These are phyloP conservation scores for Kodamaea arcana DNA, from an alignment of 1,139 yeast genomes.

Conservation along the genomic window DNA sequence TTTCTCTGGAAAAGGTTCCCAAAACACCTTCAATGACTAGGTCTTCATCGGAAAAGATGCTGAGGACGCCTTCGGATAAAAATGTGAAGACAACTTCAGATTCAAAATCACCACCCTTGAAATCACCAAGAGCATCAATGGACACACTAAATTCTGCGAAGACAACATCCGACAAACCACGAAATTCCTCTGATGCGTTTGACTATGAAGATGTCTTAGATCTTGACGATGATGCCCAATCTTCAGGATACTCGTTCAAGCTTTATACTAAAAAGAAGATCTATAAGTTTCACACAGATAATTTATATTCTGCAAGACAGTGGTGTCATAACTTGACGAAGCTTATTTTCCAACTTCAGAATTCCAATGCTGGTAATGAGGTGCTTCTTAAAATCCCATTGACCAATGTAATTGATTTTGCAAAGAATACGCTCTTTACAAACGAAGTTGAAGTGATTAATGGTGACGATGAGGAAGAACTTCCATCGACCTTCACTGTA, in stretches of 20 bases:
- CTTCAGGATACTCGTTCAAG: conserved; percentile 48
- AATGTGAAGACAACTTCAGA: conserved; percentile 1
- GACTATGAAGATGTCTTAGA: conserved; percentile 24
- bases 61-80: not conserved
- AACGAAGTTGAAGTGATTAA: conserved; percentile 10
- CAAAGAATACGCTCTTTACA: conserved; percentile 26
- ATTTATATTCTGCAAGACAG: conserved; percentile 63
- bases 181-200: not conserved
- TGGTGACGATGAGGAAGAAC: conserved; percentile 10
- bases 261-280: conserved; percentile 55
- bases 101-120: conserved; percentile 1
- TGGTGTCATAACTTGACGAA: conserved; percentile 80
- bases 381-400: conserved; percentile 78
- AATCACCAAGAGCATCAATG: not conserved
- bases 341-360: conserved; percentile 60
- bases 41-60: conserved; percentile 1
- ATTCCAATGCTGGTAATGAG: conserved; percentile 65
- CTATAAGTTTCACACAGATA: conserved; percentile 70
- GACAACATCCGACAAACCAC: conserved; percentile 19
- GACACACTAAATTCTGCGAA: too few relatives aligned
- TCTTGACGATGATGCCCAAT: conserved; percentile 18
- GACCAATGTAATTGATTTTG: conserved; percentile 60
- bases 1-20: conserved; percentile 1
- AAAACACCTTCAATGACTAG: too few relatives aligned
- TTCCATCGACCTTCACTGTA: conserved; percentile 22